Percentiles rank a stretch among this genome's conserved stretches.
These are phyloP conservation scores for Juglanconis juglandina DNA, from an alignment of 2,329 filamentous ascomycete species.

Conservation along the genomic window DNA sequence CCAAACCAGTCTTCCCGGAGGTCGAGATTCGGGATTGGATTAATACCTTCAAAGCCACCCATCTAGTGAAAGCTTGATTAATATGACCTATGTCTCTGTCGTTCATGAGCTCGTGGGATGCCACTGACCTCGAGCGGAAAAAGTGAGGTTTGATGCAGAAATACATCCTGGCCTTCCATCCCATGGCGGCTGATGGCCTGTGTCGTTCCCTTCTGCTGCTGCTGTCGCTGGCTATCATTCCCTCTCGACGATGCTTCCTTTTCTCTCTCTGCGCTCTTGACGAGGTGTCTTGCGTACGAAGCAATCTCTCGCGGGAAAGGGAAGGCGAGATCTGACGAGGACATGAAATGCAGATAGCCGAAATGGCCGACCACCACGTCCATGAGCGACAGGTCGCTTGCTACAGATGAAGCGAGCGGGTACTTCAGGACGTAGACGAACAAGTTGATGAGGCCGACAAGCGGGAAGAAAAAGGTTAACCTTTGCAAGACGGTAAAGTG, in stretches of 20 bases:
- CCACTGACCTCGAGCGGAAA: no score
- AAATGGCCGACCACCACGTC: conserved; percentile 5
- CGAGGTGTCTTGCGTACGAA: background rate
- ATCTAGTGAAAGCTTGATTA: no score
- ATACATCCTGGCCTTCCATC: background rate
- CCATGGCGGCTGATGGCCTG: no score
- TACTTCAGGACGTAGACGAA: conserved; percentile 20
- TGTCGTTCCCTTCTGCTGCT: background rate
- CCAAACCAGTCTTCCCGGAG: no score
- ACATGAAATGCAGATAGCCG: conserved; percentile 1
- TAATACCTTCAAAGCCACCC: no score
- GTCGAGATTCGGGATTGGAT: no score
- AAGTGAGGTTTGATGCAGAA: background rate
- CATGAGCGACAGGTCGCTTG: conserved; percentile 10
- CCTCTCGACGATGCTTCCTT: background rate
- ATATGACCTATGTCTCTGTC: no score
- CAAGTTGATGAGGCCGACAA: conserved; percentile 18
- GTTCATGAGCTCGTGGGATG: no score
- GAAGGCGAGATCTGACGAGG: background rate
- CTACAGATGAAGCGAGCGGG: background rate
- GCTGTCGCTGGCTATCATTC: background rate
- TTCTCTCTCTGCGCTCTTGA: background rate
- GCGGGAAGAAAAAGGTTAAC: conserved; percentile 18
- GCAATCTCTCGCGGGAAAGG: conserved; percentile 1
- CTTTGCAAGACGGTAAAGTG: background rate